A percentile compares a stretch with the other conserved stretches of the same genome.
phyloP scores from a whole-genome alignment of 225 moss, liverwort and hornwort species.

The Marchantia paleacea region DNA sequence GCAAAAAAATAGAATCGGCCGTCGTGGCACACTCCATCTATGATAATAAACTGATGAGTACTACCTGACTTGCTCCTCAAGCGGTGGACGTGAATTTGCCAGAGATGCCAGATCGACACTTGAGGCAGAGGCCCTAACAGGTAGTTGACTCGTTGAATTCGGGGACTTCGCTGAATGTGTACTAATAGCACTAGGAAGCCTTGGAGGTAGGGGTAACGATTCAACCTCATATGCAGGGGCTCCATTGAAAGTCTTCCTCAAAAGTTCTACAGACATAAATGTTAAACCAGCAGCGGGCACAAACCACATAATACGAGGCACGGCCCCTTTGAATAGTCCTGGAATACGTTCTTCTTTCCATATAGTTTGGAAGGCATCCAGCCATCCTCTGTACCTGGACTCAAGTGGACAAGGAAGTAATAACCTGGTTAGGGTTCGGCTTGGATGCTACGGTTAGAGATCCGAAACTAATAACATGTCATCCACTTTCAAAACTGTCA shows the following conservation, averaged over 20 bases:
- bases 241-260: conserved; percentile 80
- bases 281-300: conserved; percentile 92
- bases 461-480: too few relatives aligned
- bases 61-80: conserved; percentile 40
- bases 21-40: neutral
- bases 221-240: conserved; percentile 19
- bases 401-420: too few relatives aligned
- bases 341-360: conserved; percentile 75
- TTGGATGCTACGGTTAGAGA: too few relatives aligned
- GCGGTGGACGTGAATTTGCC: conserved; percentile 29
- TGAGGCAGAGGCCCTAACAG: neutral
- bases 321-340: conserved; percentile 82
- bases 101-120: conserved; percentile 35
- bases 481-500: too few relatives aligned
- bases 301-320: conserved; percentile 90
- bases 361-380: conserved; percentile 82
- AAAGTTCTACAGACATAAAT: conserved; percentile 91
- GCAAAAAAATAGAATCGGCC: neutral
- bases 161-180: neutral
- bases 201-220: conserved; percentile 12
- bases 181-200: neutral
- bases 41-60: conserved; percentile 10
- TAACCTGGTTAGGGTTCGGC: too few relatives aligned
- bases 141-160: neutral
- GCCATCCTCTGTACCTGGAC: conserved; percentile 76